phyloP scores from a whole-genome alignment of 2,329 filamentous ascomycete species.

The Hypocrella siamensis region DNA sequence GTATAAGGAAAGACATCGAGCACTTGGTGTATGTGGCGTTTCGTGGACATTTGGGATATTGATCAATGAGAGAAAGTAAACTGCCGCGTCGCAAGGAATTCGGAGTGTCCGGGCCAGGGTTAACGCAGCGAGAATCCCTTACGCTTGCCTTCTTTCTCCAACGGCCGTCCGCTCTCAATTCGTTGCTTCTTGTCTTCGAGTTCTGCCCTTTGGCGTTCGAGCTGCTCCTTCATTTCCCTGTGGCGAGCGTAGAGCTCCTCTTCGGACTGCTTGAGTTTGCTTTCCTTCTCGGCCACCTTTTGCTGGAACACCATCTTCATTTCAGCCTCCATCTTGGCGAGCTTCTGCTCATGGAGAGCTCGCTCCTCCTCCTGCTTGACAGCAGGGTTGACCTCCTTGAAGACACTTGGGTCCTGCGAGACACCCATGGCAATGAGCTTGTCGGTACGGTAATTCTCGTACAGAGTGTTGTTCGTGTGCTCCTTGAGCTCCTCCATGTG shows the following conservation, averaged over 20 bases:
- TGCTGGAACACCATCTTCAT: conserved; percentile 99
- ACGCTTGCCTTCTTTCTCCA: conserved; percentile 97
- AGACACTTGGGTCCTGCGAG: conserved; percentile 94
- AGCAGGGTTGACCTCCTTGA: conserved; percentile 99
- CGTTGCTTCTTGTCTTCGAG: conserved; percentile 97
- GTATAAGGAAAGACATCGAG: conserved; percentile 36
- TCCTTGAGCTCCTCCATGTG: conserved; percentile 99
- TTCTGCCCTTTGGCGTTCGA: conserved; percentile 86
- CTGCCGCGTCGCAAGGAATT: conserved; percentile 2
- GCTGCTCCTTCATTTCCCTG: conserved; percentile 99
- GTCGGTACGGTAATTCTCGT: conserved; percentile 99
- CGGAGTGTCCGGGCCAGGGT: conserved; percentile 17
- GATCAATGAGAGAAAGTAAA: conserved; percentile 24
- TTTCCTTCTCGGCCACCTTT: conserved; percentile 98
- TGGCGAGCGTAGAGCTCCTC: conserved; percentile 96
- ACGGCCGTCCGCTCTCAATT: conserved; percentile 83
- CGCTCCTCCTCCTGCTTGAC: conserved; percentile 99
- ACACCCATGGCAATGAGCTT: conserved; percentile 98
- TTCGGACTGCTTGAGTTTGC: conserved; percentile 98
- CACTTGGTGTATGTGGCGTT: conserved; percentile 41
- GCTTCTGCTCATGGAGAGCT: conserved; percentile 95
- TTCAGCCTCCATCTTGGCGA: conserved; percentile 99
- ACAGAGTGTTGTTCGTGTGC: conserved; percentile 96
- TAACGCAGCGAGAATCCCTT: conserved; percentile 99
- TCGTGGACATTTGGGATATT: conserved; percentile 43